Conservation (phyloP, 2,329 filamentous ascomycete genomes). For the Orbilia javanica region DNA sequence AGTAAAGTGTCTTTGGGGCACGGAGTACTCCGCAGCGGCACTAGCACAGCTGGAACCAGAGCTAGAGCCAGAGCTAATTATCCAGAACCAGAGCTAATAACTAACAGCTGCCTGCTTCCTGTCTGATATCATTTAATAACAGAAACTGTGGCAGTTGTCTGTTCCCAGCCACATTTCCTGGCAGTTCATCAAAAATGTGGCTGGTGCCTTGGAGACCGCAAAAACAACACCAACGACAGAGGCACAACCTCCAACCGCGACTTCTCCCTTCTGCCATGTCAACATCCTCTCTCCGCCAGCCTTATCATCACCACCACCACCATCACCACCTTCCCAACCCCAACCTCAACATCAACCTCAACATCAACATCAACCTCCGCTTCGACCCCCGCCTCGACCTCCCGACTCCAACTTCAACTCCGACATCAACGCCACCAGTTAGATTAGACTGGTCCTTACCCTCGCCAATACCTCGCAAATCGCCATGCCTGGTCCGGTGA, state of each 20-base stretch:
- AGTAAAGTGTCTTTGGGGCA: not conserved
- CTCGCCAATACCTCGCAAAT: not conserved
- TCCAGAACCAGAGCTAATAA: too few relatives aligned
- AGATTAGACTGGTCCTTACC: too few relatives aligned
- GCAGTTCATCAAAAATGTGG: constrained; percentile 19
- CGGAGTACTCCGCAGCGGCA: too few relatives aligned
- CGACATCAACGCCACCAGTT: not conserved
- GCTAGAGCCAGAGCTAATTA: not conserved
- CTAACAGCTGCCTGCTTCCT: too few relatives aligned
- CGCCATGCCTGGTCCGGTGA: constrained; percentile 41
- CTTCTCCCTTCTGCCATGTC: constrained; percentile 9
- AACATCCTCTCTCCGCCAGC: too few relatives aligned
- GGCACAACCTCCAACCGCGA: constrained; percentile 4
- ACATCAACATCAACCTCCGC: too few relatives aligned
- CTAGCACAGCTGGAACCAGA: too few relatives aligned
- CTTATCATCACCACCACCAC: not conserved
- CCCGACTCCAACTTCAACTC: constrained; percentile 4
- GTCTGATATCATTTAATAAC: too few relatives aligned
- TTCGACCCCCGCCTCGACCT: too few relatives aligned
- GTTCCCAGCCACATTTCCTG: constrained; percentile 7
- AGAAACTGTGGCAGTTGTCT: not conserved
- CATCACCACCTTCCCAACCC: not conserved
- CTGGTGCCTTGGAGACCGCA: constrained; percentile 46
- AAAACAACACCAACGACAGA: constrained; percentile 48
- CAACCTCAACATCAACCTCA: constrained; percentile 2